These are phyloP conservation scores for Pythium oligandrum DNA, from an alignment of 352 stramenopile genomes.

Conservation along the genomic window DNA sequence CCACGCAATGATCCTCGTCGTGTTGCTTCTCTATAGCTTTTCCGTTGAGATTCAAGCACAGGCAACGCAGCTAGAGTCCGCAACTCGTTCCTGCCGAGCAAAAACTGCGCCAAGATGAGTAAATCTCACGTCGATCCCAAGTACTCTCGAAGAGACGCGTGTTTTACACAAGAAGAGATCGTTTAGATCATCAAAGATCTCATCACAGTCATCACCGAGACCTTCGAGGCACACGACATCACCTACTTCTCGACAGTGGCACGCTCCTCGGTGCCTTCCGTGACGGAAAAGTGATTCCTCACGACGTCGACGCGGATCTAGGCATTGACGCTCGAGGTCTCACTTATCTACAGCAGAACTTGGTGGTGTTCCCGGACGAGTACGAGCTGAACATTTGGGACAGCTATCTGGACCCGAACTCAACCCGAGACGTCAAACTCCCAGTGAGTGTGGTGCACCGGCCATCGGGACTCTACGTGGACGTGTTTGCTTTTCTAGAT, in stretches of 20 bases:
- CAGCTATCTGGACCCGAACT: constrained; percentile 12
- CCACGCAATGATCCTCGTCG: no score
- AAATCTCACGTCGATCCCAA: no score
- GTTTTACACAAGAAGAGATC: no score
- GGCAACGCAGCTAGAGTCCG: no score
- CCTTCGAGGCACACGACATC: constrained; percentile 20
- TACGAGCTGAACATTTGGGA: constrained; percentile 21
- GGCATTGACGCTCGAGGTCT: constrained; percentile 13
- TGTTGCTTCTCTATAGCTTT: no score
- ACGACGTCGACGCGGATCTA: constrained; percentile 17
- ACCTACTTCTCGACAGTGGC: constrained; percentile 27
- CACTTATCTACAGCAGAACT: constrained; percentile 3
- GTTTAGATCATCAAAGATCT: neutral
- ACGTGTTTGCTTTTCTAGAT: constrained; percentile 27
- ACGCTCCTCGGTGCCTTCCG: constrained; percentile 23
- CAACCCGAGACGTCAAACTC: constrained; percentile 18
- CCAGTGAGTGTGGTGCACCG: constrained; percentile 18
- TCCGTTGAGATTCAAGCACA: no score
- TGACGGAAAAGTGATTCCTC: constrained; percentile 21
- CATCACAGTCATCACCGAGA: constrained; percentile 10
- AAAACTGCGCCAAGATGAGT: no score
- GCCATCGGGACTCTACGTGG: constrained; percentile 20
- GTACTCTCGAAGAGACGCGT: no score
- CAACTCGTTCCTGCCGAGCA: no score
- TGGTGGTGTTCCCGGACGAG: constrained; percentile 9